Conservation (phyloP, 129 eudicot genomes). For the Apium graveolens region DNA sequence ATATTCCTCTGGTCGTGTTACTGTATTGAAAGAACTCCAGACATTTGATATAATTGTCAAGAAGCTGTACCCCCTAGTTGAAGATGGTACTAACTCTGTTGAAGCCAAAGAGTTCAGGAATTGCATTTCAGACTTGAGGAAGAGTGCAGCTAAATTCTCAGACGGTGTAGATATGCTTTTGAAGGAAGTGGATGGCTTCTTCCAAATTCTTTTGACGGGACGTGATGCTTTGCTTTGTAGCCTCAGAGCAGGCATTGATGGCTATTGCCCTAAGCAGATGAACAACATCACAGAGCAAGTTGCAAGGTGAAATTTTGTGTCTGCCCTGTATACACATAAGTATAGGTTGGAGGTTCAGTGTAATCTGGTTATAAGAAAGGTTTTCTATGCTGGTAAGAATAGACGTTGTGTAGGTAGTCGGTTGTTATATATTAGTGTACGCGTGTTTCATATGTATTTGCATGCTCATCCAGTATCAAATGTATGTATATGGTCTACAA, state of each 20-base stretch:
- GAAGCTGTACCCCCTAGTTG: constrained; percentile 51
- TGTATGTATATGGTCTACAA: constrained; percentile 1
- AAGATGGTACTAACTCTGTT: constrained; percentile 37
- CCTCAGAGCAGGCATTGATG: constrained; percentile 35
- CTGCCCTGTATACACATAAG: constrained; percentile 5
- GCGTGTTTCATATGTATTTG: constrained; percentile 9
- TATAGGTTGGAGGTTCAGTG: constrained; percentile 14
- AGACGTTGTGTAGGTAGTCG: constrained; percentile 1
- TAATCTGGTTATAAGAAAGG: constrained; percentile 3
- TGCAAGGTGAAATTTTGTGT: constrained; percentile 26
- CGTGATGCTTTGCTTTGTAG: constrained; percentile 77
- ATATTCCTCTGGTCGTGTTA: constrained; percentile 30
- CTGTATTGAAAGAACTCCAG: constrained; percentile 64
- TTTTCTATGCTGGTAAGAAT: not conserved
- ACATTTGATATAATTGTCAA: constrained; percentile 41
- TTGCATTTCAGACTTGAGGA: constrained; percentile 27
- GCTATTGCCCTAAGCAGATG: not conserved
- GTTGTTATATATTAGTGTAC: not conserved
- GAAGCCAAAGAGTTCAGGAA: constrained; percentile 31
- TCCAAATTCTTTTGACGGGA: constrained; percentile 63
- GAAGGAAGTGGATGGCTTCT: constrained; percentile 69
- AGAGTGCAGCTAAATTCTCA: constrained; percentile 43
- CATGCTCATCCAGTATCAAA: constrained; percentile 1
- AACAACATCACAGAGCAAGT: constrained; percentile 10
- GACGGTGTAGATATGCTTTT: constrained; percentile 59